These are phyloP conservation scores for Podospora sp. DNA, from an alignment of 495 filamentous ascomycete genomes.

Conservation along the genomic window DNA sequence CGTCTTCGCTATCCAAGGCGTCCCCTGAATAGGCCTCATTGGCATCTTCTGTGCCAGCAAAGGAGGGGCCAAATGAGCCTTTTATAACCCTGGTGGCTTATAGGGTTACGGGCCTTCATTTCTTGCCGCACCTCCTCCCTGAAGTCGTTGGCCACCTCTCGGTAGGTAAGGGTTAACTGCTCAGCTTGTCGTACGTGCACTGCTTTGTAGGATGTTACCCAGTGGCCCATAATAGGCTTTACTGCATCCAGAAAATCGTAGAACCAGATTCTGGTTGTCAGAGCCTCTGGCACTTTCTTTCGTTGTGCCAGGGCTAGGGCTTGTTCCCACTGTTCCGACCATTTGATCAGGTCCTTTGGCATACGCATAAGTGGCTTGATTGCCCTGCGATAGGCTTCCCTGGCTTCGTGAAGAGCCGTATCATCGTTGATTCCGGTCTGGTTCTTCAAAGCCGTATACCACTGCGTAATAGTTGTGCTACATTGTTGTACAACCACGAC, in stretches of 20 bases:
- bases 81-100: constrained; percentile 1
- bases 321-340: constrained; percentile 7
- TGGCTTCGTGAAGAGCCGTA: not conserved
- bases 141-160: constrained; percentile 6
- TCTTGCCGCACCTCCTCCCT: constrained; percentile 8
- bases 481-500: too few species aligned
- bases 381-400: not conserved
- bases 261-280: not conserved
- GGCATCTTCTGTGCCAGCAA: not conserved
- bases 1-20: constrained; percentile 9
- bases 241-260: constrained; percentile 8
- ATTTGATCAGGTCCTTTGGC: constrained; percentile 10
- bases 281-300: constrained; percentile 3
- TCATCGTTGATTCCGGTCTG: too few species aligned
- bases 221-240: constrained; percentile 11
- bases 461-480: too few species aligned
- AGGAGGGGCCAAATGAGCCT: constrained; percentile 12
- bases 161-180: constrained; percentile 7
- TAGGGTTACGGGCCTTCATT: not conserved
- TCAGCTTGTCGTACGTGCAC: not conserved
- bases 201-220: constrained; percentile 7
- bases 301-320: constrained; percentile 1
- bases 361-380: not conserved
- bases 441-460: too few species aligned
- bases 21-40: constrained; percentile 5